Evolutionary conservation across 2,329 filamentous ascomycete species (phyloP).

Genomic region (Neurospora sp.): DNA sequence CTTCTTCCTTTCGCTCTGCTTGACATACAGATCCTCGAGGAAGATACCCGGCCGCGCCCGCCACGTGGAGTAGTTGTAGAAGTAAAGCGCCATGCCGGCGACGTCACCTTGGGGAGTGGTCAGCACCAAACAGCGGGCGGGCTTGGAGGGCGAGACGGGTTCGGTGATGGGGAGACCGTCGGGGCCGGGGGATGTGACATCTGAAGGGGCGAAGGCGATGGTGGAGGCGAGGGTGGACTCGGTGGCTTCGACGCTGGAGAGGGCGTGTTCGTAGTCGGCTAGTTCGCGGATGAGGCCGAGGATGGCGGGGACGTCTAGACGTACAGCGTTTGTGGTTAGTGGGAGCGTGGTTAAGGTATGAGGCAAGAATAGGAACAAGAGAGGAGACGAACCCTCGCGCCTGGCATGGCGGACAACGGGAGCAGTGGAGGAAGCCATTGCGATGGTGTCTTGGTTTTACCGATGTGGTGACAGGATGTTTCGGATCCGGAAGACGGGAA

Average conservation of each 20-base stretch:
- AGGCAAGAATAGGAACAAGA: not conserved
- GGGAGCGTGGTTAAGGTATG: no score
- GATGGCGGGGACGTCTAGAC: constrained; percentile 64
- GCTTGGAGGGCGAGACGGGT: constrained; percentile 44
- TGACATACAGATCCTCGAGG: constrained; percentile 87
- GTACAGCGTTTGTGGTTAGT: no score
- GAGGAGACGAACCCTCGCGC: constrained; percentile 40
- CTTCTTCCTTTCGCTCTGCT: constrained; percentile 56
- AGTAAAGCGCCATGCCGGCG: constrained; percentile 81
- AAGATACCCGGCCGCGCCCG: constrained; percentile 79
- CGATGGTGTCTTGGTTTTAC: not conserved
- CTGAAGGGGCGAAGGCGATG: constrained; percentile 79
- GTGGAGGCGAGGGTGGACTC: constrained; percentile 61
- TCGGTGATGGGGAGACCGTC: constrained; percentile 35
- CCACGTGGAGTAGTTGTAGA: constrained; percentile 96
- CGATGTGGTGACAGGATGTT: not conserved
- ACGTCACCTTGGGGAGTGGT: constrained; percentile 22
- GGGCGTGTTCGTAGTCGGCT: constrained; percentile 77
- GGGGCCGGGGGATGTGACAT: no score
- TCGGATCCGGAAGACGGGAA: not conserved
- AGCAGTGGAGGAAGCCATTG: constrained; percentile 23
- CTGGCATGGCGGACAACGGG: constrained; percentile 46
- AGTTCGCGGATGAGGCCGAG: constrained; percentile 74
- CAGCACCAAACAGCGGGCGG: constrained; percentile 68
- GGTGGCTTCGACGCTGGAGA: constrained; percentile 63